Evolutionary conservation across 2,329 filamentous ascomycete species (phyloP), one percentile per base, ranked within the genome.

Genomic region (Rhexocercosporidium sp.): DNA sequence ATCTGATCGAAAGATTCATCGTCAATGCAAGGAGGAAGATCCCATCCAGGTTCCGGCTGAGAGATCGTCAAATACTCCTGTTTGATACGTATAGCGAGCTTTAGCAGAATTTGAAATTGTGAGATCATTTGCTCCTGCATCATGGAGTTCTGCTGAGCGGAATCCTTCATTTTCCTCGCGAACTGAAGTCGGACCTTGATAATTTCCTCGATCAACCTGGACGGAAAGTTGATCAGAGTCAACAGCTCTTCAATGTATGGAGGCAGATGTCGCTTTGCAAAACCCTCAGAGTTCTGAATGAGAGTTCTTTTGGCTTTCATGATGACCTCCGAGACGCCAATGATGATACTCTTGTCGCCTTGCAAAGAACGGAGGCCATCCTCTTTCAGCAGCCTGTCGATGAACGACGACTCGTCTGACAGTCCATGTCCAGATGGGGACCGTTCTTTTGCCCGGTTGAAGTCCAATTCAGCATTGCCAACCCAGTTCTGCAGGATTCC

Each of bases 91-190:
- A 97, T 94, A 37, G 96, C 95, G 71, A 98, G 89, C 75, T 92
- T 94, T 70, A 99, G 88, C 64, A 98, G 83, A 53, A 97, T 92
- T 79, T 97, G 94, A 74, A 99, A 98, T 77, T 99, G 96, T 0
- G 92, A 86, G 70, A 99, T 97, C 92, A 98, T 97, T 80, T 98
- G 95, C 77, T 98, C 94, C 68, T 96, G 92, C 85, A 99, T 93
- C 82, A 99, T 91, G 29, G 92, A 86, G 71, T 94, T 96, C 78
- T 97, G 93, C 81, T 96, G 92, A 1, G 94, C 91, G 11, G 94
- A 93, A 75, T 98, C 95, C 80, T 95, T 97, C 89, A 97, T 97
- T 78, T 94, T 95, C 81, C 90, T 93, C 20, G 95, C 94, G 78
- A 97, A 98, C 11, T 90, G 92, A 31, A 98, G 85, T 66, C 96